phyloP scores from a whole-genome alignment of 306 rosid species.

The Prunus fruticosa region DNA sequence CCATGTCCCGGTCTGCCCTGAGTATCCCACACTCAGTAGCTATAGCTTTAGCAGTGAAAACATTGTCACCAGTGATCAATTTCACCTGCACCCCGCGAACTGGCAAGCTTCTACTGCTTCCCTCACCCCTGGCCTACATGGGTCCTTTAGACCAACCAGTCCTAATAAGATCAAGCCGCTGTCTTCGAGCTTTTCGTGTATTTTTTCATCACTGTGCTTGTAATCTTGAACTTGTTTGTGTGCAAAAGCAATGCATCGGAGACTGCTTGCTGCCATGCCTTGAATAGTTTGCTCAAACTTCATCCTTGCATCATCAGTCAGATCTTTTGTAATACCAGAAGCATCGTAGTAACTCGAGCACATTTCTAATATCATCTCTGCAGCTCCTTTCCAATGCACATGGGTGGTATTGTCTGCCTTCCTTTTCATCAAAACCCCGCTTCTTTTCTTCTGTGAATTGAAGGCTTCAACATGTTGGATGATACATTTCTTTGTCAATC shows the following conservation, averaged over 20 bases:
- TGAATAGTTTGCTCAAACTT: constrained; percentile 21
- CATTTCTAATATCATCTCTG: constrained; percentile 29
- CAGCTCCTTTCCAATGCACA: constrained; percentile 49
- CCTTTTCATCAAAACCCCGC: constrained; percentile 29
- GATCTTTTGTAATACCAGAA: constrained; percentile 15
- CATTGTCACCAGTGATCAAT: constrained; percentile 34
- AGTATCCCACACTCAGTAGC: constrained; percentile 36
- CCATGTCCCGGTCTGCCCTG: background rate
- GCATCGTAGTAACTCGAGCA: constrained; percentile 35
- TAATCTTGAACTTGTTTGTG: constrained; percentile 18
- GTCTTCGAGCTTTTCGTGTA: constrained; percentile 5
- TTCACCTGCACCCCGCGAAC: constrained; percentile 20
- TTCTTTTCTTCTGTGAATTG: constrained; percentile 40
- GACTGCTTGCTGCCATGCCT: constrained; percentile 39
- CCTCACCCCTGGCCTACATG: constrained; percentile 26
- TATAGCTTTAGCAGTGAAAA: constrained; percentile 34
- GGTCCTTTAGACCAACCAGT: constrained; percentile 33
- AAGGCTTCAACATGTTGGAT: constrained; percentile 38
- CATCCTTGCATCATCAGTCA: constrained; percentile 9
- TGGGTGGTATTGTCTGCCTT: constrained; percentile 21
- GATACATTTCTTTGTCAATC: background rate
- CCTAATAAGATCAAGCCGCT: constrained; percentile 24
- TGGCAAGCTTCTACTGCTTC: constrained; percentile 32
- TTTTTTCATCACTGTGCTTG: background rate
- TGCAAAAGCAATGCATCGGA: constrained; percentile 41